These are phyloP conservation scores for Vigna reflexopilosa DNA, from an alignment of 306 rosid genomes.

Conservation along the genomic window DNA sequence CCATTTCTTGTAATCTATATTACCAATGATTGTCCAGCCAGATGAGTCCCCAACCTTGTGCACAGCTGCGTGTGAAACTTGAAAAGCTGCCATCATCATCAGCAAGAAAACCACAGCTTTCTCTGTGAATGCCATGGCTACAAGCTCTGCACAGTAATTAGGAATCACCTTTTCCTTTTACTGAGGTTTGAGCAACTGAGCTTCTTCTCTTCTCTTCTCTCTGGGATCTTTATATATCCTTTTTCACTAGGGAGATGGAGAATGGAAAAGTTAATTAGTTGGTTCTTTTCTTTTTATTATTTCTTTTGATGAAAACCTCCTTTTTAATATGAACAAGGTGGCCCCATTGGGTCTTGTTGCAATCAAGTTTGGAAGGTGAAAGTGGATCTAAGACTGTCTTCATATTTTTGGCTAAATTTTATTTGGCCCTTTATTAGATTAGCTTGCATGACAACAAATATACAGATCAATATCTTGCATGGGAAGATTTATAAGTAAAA, in stretches of 20 bases:
- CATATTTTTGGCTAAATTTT: conserved; percentile 21
- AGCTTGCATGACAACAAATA: not conserved
- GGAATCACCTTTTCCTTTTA: not conserved
- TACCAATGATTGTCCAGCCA: conserved; percentile 75
- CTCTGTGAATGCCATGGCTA: conserved; percentile 53
- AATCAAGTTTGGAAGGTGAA: conserved; percentile 8
- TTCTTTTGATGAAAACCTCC: conserved; percentile 8
- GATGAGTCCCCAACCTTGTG: conserved; percentile 80
- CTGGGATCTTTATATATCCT: conserved; percentile 48
- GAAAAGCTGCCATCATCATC: conserved; percentile 35
- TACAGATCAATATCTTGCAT: not conserved
- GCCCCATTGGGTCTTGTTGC: conserved; percentile 25
- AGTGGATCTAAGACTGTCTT: not conserved
- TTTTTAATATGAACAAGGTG: conserved; percentile 18
- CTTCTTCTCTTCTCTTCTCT: conserved; percentile 7
- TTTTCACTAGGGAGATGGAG: conserved; percentile 30
- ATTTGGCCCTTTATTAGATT: not conserved
- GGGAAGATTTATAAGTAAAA: not conserved
- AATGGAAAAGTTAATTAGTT: conserved; percentile 40
- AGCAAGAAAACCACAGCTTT: conserved; percentile 33
- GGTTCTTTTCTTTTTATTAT: conserved; percentile 28
- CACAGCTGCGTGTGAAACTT: conserved; percentile 55
- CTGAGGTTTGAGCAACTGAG: conserved; percentile 21
- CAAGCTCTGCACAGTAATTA: conserved; percentile 10
- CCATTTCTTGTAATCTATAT: conserved; percentile 70